Base-by-base conservation (phyloP, 116 monocot species). In the Dioscorea cayenensis region DNA sequence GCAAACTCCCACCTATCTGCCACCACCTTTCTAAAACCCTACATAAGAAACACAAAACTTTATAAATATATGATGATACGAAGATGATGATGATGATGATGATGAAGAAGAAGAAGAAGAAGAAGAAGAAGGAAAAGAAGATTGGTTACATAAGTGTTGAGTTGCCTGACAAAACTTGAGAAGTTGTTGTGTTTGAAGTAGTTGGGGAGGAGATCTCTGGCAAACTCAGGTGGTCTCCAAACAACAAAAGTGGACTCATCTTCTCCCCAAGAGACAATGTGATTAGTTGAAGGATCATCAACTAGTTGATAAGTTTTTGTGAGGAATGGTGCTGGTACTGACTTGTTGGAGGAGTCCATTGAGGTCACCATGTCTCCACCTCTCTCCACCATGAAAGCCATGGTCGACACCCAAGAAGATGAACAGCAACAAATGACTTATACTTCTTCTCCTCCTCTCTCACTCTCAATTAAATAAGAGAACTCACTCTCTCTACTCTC, bases 151-250 rank as follows among this genome's bases (percentile, higher is more conserved):
- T 94, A 94, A 75, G 94, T 94, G 81, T 94, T 94, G 81, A 94
- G 94, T 71, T 94, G 94, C 79, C 90, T 78, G 16, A 94, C 90
- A 70, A 94, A 94, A 75, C 90, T 94, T 16, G 94, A 90, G 90
- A 94, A 90, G 85, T 94, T 94, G 78, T 83, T 85, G 81, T 94
- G 94, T 81, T 94, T 94, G 87, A 94, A 94, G 78, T 94, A 94
- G 75, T 90, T 89, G 65, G 90, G 94, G 22, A 94, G 66, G 66
- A 94, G 83, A 71, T 94, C 94, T 51, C 87, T 85, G 0, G 94
- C 71, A 70, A 94, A 94, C 77, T 87, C 87, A 11, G 87, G 87
- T 12, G 90, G 90, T 14, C 83, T 81, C 94, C 94, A 94, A 2
- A 90, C 87, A 7, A 94, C 90, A 78, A 94, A 94, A 70, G 87